Conservation (phyloP, 2,329 filamentous ascomycete genomes). For the Periconia sp. region DNA sequence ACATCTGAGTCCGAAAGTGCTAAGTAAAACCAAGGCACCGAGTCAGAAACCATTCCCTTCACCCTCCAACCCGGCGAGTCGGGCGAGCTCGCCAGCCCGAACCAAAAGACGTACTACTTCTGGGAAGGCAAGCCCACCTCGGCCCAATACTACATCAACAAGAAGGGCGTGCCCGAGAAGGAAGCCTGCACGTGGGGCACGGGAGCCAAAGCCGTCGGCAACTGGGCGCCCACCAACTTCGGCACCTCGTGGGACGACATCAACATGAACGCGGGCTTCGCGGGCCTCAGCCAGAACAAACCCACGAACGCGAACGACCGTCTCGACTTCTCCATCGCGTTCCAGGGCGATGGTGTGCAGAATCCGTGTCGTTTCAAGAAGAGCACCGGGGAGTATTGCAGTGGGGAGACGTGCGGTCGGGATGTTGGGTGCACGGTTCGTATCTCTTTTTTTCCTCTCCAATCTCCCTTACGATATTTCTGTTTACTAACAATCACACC, state of each 20-base stretch:
- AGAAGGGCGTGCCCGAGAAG: constrained; percentile 65
- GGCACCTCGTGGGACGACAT: constrained; percentile 69
- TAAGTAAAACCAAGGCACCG: constrained; percentile 57
- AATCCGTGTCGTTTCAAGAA: constrained; percentile 63
- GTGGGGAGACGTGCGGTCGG: constrained; percentile 45
- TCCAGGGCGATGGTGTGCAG: constrained; percentile 65
- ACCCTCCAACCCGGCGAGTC: constrained; percentile 61
- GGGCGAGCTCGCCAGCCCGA: constrained; percentile 72
- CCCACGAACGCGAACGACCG: constrained; percentile 67
- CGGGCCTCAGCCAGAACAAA: constrained; percentile 82
- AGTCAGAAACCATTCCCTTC: constrained; percentile 82
- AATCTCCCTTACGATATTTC: background rate
- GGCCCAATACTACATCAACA: constrained; percentile 97
- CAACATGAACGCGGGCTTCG: constrained; percentile 60
- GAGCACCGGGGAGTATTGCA: constrained; percentile 64
- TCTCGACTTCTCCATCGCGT: constrained; percentile 78
- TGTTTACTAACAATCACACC: background rate
- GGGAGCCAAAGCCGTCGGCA: constrained; percentile 63
- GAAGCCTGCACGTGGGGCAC: constrained; percentile 78
- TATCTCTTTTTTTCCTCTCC: background rate
- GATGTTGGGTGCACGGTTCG: constrained; percentile 79
- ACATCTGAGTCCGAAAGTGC: background rate
- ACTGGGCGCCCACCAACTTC: constrained; percentile 85
- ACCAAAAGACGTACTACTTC: constrained; percentile 71
- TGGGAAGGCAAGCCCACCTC: constrained; percentile 77